These are phyloP conservation scores for Thalassiosira profunda DNA, from an alignment of 108 stramenopile species.

Conservation along the genomic window DNA sequence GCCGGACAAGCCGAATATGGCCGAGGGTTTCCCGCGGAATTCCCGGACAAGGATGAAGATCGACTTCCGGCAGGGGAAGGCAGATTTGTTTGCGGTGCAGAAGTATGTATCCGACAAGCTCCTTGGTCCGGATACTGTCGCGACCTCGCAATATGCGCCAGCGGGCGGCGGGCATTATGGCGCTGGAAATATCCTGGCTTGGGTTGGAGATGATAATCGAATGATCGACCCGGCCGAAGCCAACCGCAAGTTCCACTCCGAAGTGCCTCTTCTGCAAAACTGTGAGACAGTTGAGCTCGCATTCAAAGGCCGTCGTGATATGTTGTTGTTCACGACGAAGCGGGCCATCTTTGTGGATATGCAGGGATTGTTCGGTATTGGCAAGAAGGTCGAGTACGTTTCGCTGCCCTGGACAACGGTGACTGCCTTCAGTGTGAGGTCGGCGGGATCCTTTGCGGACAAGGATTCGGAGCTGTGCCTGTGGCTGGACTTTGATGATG, in stretches of 20 bases:
- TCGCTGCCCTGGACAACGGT: constrained; percentile 57
- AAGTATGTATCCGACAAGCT: constrained; percentile 60
- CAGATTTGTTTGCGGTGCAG: constrained; percentile 68
- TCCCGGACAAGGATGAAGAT: constrained; percentile 46
- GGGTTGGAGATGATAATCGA: constrained; percentile 62
- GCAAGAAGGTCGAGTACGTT: constrained; percentile 62
- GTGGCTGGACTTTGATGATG: constrained; percentile 66
- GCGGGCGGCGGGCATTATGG: constrained; percentile 25
- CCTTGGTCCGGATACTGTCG: constrained; percentile 52
- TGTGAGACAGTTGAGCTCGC: constrained; percentile 72
- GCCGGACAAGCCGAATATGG: background rate
- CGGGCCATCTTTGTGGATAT: constrained; percentile 63
- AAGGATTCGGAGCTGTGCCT: constrained; percentile 61
- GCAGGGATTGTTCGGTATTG: constrained; percentile 59
- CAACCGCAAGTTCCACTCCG: constrained; percentile 44
- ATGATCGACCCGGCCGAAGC: constrained; percentile 57
- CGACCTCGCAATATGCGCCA: constrained; percentile 22
- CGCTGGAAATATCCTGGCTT: constrained; percentile 43
- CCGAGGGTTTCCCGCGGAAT: constrained; percentile 48
- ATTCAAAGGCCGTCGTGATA: constrained; percentile 61
- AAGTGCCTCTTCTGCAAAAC: constrained; percentile 47
- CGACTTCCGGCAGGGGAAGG: constrained; percentile 63
- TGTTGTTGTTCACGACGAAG: constrained; percentile 62
- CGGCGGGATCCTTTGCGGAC: constrained; percentile 62
- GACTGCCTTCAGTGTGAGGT: constrained; percentile 48